These are phyloP conservation scores for Candida sp. DNA, from an alignment of 1,139 yeast species.

Conservation along the genomic window DNA sequence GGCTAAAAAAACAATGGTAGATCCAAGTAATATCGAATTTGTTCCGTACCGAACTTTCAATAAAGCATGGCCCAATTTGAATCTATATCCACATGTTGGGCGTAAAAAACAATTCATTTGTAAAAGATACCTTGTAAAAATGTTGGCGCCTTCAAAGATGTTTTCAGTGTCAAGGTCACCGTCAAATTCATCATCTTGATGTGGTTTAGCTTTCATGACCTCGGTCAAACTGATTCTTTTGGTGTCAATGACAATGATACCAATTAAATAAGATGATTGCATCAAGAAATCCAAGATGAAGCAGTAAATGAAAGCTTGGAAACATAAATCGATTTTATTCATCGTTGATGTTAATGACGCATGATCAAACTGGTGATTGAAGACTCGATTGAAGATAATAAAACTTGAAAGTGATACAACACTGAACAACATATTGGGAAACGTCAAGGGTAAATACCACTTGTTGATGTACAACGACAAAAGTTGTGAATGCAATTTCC, in stretches of 20 bases:
- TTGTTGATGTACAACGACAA: conserved; percentile 1
- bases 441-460: conserved; percentile 1
- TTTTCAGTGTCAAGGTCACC: neutral
- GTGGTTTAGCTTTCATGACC: conserved; percentile 13
- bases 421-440: conserved; percentile 1
- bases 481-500: conserved; percentile 1
- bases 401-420: conserved; percentile 8
- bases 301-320: conserved; percentile 21
- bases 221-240: conserved; percentile 62
- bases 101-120: conserved; percentile 13
- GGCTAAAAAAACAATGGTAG: conserved; percentile 3
- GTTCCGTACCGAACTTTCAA: conserved; percentile 33
- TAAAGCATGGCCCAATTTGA: conserved; percentile 31
- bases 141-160: conserved; percentile 18
- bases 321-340: conserved; percentile 6
- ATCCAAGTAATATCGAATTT: conserved; percentile 4
- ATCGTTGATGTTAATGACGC: conserved; percentile 2
- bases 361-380: conserved; percentile 17
- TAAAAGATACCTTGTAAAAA: conserved; percentile 23
- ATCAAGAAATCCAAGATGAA: conserved; percentile 54
- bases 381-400: conserved; percentile 6
- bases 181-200: neutral
- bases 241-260: conserved; percentile 65
- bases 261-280: conserved; percentile 61
- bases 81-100: conserved; percentile 17